Evolutionary conservation across 805 yeast genomes (phyloP).

Genomic region (Saturnispora saitoi): DNA sequence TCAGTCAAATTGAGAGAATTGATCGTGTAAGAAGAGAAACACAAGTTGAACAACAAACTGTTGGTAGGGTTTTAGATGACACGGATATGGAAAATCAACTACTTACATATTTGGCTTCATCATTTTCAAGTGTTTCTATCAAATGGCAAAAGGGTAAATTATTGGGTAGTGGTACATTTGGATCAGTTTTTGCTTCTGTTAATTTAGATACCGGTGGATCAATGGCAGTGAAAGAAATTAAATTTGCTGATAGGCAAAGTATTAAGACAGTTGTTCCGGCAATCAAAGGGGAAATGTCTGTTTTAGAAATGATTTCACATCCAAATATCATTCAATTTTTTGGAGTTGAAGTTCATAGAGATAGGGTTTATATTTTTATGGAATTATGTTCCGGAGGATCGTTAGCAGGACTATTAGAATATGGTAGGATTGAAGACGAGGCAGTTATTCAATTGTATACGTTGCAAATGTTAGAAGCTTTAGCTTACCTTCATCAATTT

Average conservation of each 20-base stretch:
- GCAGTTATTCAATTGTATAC: slow-evolving; percentile 85
- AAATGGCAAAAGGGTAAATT: slow-evolving; percentile 96
- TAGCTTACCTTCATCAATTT: slow-evolving; percentile 87
- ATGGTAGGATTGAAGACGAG: slow-evolving; percentile 94
- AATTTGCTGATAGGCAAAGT: slow-evolving; percentile 80
- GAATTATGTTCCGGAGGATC: slow-evolving; percentile 97
- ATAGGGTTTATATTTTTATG: slow-evolving; percentile 92
- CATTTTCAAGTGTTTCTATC: slow-evolving; percentile 81
- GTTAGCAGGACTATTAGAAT: slow-evolving; percentile 71
- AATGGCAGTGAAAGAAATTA: slow-evolving; percentile 93
- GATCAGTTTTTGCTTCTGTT: slow-evolving; percentile 85
- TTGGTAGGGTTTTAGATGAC: slow-evolving; percentile 86
- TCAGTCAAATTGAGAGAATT: slow-evolving; percentile 54
- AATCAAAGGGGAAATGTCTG: slow-evolving; percentile 94
- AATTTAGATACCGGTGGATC: slow-evolving; percentile 92
- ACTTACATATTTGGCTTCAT: slow-evolving; percentile 76
- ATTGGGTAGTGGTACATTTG: slow-evolving; percentile 94
- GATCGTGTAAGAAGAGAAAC: slow-evolving; percentile 46
- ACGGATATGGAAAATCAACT: slow-evolving; percentile 82
- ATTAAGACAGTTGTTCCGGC: slow-evolving; percentile 78
- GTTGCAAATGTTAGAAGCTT: slow-evolving; percentile 86
- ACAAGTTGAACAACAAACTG: slow-evolving; percentile 40
- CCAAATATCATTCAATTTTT: slow-evolving; percentile 94
- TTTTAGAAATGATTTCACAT: slow-evolving; percentile 86
- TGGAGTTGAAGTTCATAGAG: slow-evolving; percentile 96